Conservation (phyloP, 2,329 filamentous ascomycete genomes). For the Aspergillus ochraceoroseus region DNA sequence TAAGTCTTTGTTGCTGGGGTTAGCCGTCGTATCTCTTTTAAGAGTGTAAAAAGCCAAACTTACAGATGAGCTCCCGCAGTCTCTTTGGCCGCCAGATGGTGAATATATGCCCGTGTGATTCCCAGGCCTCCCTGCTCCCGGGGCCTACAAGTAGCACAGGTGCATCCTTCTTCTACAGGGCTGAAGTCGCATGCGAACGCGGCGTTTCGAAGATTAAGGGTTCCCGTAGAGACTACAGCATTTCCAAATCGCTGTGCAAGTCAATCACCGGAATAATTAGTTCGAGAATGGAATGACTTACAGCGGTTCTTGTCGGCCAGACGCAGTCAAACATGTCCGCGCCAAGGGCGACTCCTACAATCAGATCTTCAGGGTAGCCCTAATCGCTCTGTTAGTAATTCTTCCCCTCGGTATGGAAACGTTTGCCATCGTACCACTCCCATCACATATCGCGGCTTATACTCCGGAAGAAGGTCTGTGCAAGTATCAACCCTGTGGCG, state of each 20-base stretch:
- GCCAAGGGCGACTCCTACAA: conserved; percentile 87
- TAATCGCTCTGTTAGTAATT: conserved; percentile 27
- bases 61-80: conserved; percentile 76
- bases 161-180: conserved; percentile 77
- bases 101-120: conserved; percentile 80
- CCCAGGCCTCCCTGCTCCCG: conserved; percentile 65
- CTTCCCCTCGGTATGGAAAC: background rate
- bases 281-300: conserved; percentile 34
- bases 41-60: conserved; percentile 17
- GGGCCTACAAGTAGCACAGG: conserved; percentile 70
- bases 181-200: conserved; percentile 73
- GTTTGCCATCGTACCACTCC: conserved; percentile 60
- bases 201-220: conserved; percentile 77
- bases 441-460: conserved; percentile 99
- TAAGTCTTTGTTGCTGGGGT: conserved; percentile 56
- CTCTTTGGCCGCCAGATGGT: conserved; percentile 90
- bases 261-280: too few species aligned
- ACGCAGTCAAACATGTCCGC: conserved; percentile 99
- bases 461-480: conserved; percentile 74
- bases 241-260: conserved; percentile 71
- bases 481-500: conserved; percentile 64
- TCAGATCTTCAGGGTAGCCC: conserved; percentile 91
- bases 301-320: conserved; percentile 91
- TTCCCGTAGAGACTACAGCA: conserved; percentile 73
- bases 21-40: conserved; percentile 10